These are phyloP conservation scores for Jaminaea rosea DNA, from an alignment of 1,284 basidiomycete genomes.

Conservation along the genomic window DNA sequence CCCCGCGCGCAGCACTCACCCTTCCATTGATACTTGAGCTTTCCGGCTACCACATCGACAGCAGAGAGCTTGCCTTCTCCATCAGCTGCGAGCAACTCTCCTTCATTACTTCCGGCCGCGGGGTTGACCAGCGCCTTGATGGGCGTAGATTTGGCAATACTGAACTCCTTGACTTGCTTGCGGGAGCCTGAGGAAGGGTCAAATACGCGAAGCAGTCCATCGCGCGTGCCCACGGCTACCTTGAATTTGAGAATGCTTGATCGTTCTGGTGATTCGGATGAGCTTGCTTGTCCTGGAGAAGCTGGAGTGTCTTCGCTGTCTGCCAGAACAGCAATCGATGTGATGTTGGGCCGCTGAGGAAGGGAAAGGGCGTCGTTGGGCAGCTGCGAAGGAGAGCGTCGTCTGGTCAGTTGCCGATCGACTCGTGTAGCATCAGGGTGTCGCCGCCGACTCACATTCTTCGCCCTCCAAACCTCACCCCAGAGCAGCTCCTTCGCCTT, in stretches of 20 bases:
- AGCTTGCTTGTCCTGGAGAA: not conserved
- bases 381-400: constrained; percentile 5
- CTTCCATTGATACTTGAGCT: constrained; percentile 25
- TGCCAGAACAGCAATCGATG: constrained; percentile 16
- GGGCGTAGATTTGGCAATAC: constrained; percentile 12
- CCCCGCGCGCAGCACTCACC: not conserved
- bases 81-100: constrained; percentile 26
- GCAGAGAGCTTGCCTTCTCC: constrained; percentile 22
- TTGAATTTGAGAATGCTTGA: too few species aligned
- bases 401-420: not conserved
- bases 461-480: constrained; percentile 37
- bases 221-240: constrained; percentile 24
- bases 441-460: constrained; percentile 15
- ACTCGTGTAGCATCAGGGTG: not conserved
- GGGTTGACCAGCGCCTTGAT: constrained; percentile 14
- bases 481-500: constrained; percentile 27
- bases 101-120: constrained; percentile 2
- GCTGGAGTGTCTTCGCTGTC: not conserved
- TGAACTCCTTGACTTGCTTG: constrained; percentile 14
- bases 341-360: constrained; percentile 26
- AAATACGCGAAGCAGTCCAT: constrained; percentile 22
- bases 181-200: constrained; percentile 10
- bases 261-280: too few species aligned
- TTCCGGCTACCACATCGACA: constrained; percentile 19
- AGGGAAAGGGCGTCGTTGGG: constrained; percentile 31